Percentiles rank a stretch among this genome's conserved stretches.
Conservation (phyloP, 352 stramenopile species). For the Globisporangium perplexum region DNA sequence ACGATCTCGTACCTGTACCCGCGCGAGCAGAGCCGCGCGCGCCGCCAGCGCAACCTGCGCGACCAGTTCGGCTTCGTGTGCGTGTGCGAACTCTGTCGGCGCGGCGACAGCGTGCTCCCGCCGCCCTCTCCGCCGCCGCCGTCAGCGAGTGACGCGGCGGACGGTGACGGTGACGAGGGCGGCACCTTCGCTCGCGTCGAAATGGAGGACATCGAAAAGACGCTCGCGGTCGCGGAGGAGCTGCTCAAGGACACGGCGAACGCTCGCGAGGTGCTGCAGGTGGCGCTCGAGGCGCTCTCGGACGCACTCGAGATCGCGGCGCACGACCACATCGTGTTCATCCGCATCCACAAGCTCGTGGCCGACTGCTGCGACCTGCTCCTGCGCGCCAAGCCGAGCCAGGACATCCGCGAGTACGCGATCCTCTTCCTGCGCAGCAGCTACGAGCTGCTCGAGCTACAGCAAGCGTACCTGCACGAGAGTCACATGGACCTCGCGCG, state of each 20-base stretch:
- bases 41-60: constrained; percentile 70
- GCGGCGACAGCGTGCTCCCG: constrained; percentile 64
- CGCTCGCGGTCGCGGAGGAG: constrained; percentile 51
- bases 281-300: constrained; percentile 75
- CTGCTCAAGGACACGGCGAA: constrained; percentile 45
- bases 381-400: constrained; percentile 47
- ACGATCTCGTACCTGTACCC: constrained; percentile 94
- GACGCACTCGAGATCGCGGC: constrained; percentile 79
- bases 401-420: constrained; percentile 78
- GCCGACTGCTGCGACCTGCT: constrained; percentile 87
- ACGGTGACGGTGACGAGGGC: constrained; percentile 8
- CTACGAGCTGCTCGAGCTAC: constrained; percentile 86
- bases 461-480: constrained; percentile 68
- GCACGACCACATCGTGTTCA: constrained; percentile 83
- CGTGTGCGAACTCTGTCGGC: constrained; percentile 51
- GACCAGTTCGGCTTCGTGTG: constrained; percentile 92
- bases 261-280: constrained; percentile 46
- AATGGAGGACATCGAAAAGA: constrained; percentile 64
- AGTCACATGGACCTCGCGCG: constrained; percentile 91
- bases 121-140: constrained; percentile 18
- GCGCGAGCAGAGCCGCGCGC: constrained; percentile 82
- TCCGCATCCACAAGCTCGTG: constrained; percentile 89
- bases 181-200: constrained; percentile 1
- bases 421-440: constrained; percentile 85
- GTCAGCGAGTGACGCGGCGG: constrained; percentile 1